Base-by-base conservation (phyloP, 2,329 filamentous ascomycete species). In the Waltergamsia citrina region DNA sequence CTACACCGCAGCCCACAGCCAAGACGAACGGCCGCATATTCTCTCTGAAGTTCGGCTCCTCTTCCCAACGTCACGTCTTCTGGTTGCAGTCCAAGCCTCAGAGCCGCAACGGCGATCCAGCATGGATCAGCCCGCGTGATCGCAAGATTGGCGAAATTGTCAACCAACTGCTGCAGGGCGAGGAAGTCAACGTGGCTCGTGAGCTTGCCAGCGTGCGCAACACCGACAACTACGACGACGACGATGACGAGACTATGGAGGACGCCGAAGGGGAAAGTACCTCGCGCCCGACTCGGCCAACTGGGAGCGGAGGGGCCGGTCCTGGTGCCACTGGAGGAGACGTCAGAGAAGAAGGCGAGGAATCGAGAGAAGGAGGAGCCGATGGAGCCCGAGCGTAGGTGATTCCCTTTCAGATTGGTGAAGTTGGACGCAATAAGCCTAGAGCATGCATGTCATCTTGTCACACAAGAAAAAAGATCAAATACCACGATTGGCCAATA, bases 371-470 rank as follows among this genome's bases (percentile, higher is more conserved):
- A 61, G 92, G 90, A 40, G 92, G 93, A 55, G 86, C 86, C 48
- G 92, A 96, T 63, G 92, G 93, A 53, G 93, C 85, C 65, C 79
- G 92, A 95, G 92, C 90, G 92, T 98, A 96, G 90, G 93, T 98
- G 39, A 53, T 45, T 46, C 49, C 52, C 47, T 45, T 52, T 50
- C 44, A 18, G 18, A 21, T 29, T 16, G 33, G 20, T 26, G 29
- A 18, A 17, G 26, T 16, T 28, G 26, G 26, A 28, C 26, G 18
- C n/a, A 17, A 28, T 15, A 17, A 16, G 26, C 26, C 18, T 28
- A n/a, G 26, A 8, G 22, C 8, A 24, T 24, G 24, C 24, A 26
- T 30, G 8, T 11, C n/a, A 23, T 32, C 11, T 19, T n/a, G 8
- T 18, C 15, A 32, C 18, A 10, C 12, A 8, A 32, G 17, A 17